Percentiles rank a stretch among this genome's conserved stretches.
Evolutionary conservation across 192 early-diverging fungal species (phyloP).

Genomic region (Backusella circina): DNA sequence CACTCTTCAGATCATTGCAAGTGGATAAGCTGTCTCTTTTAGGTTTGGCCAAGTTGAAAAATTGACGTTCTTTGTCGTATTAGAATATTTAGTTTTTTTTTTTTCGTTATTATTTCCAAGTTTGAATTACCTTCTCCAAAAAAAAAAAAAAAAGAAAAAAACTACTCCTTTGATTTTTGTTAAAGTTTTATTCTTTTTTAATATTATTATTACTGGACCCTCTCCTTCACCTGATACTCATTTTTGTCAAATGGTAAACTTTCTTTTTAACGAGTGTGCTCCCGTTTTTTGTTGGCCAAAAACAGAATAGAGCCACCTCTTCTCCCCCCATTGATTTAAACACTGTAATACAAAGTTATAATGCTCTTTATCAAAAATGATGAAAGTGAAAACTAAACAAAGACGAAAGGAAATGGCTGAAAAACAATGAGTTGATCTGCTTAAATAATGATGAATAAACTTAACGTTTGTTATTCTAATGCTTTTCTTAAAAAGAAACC

Average conservation of each 20-base stretch:
- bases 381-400: not conserved
- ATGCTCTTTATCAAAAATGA: not conserved
- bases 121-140: not conserved
- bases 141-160: not conserved
- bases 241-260: constrained; percentile 2
- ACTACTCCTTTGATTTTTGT: not conserved
- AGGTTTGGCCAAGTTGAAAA: not conserved
- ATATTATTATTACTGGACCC: not conserved
- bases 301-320: not conserved
- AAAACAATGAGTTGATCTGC: not conserved
- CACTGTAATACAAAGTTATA: not conserved
- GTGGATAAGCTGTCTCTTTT: not conserved
- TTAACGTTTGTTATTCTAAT: not conserved
- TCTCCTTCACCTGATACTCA: not conserved
- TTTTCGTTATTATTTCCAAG: not conserved
- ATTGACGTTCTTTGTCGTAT: not conserved
- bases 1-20: not conserved
- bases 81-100: constrained; percentile 2
- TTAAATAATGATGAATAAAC: not conserved
- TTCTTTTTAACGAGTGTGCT: not conserved
- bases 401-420: not conserved
- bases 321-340: not conserved
- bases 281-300: not conserved
- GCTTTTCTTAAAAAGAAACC: not conserved
- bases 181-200: not conserved